A percentile compares a stretch with the other conserved stretches of the same genome.
These are phyloP conservation scores for Polyrhizophydium stewartii DNA, from an alignment of 371 early-diverging fungal species.

Conservation along the genomic window DNA sequence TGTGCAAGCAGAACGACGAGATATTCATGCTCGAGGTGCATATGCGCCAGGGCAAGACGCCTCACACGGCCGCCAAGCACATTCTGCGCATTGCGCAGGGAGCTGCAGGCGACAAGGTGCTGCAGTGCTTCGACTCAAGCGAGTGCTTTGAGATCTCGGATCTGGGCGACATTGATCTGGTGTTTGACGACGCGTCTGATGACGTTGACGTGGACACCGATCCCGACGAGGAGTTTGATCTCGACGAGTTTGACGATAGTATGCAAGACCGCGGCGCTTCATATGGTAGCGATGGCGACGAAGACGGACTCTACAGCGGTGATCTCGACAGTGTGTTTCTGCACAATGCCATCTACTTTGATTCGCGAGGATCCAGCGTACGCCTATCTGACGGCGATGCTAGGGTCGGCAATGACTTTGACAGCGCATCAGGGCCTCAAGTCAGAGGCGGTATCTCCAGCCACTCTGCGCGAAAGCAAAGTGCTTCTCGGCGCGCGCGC, in stretches of 20 bases:
- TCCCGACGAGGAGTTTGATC: conserved; percentile 10
- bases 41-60: conserved; percentile 13
- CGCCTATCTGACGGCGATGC: too few species aligned
- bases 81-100: conserved; percentile 16
- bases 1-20: conserved; percentile 44
- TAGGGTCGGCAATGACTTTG: too few species aligned
- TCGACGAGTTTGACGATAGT: conserved; percentile 5
- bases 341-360: too few species aligned
- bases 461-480: too few species aligned
- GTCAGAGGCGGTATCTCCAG: too few species aligned
- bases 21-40: conserved; percentile 45
- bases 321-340: too few species aligned
- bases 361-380: too few species aligned
- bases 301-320: too few species aligned
- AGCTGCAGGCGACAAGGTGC: background rate
- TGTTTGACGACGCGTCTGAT: background rate
- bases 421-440: too few species aligned
- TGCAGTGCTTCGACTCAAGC: conserved; percentile 3
- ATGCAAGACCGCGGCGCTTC: too few species aligned
- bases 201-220: conserved; percentile 1
- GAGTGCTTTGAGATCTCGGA: conserved; percentile 13
- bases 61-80: conserved; percentile 14
- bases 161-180: conserved; percentile 13
- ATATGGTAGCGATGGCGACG: too few species aligned
- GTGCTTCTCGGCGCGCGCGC: background rate